Evolutionary conservation across 371 early-diverging fungal species (phyloP).

Genomic region (Lichtheimia ornata): DNA sequence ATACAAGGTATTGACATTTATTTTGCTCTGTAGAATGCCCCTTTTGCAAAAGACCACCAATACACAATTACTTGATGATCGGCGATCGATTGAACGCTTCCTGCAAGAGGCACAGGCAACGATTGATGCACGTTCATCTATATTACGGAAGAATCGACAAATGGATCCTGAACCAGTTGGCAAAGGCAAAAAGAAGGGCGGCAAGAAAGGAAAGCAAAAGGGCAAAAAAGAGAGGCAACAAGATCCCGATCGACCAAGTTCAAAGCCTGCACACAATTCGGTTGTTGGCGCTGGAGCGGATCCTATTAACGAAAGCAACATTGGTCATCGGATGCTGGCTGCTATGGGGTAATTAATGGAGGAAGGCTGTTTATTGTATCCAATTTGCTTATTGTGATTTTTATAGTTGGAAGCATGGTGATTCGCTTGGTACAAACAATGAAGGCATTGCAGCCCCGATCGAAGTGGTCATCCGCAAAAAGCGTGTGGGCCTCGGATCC

Average conservation of each 20-base stretch:
- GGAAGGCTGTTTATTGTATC: background rate
- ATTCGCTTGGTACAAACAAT: slow-evolving; percentile 77
- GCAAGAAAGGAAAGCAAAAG: slow-evolving; percentile 12
- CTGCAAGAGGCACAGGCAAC: slow-evolving; percentile 33
- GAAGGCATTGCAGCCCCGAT: slow-evolving; percentile 85
- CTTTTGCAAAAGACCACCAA: slow-evolving; percentile 52
- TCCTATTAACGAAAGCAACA: slow-evolving; percentile 66
- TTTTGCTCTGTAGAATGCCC: slow-evolving; percentile 27
- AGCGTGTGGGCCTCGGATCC: slow-evolving; percentile 77
- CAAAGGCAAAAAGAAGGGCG: slow-evolving; percentile 10
- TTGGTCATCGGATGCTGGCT: slow-evolving; percentile 80
- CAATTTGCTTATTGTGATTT: background rate
- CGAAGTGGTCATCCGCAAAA: slow-evolving; percentile 79
- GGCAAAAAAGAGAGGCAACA: background rate
- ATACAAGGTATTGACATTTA: background rate
- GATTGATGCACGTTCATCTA: slow-evolving; percentile 27
- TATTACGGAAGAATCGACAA: slow-evolving; percentile 21
- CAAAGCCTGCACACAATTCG: slow-evolving; percentile 15
- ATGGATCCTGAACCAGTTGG: slow-evolving; percentile 10
- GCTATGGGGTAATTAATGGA: slow-evolving; percentile 71
- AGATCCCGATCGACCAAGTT: background rate
- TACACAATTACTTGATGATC: slow-evolving; percentile 51
- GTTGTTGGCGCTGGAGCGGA: slow-evolving; percentile 71
- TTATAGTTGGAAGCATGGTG: slow-evolving; percentile 76
- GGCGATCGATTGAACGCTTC: slow-evolving; percentile 48